A percentile compares a stretch with the other conserved stretches of the same genome.
Evolutionary conservation across 768 basidiomycete genomes (phyloP).

Genomic region (Phanerochaete sordida): DNA sequence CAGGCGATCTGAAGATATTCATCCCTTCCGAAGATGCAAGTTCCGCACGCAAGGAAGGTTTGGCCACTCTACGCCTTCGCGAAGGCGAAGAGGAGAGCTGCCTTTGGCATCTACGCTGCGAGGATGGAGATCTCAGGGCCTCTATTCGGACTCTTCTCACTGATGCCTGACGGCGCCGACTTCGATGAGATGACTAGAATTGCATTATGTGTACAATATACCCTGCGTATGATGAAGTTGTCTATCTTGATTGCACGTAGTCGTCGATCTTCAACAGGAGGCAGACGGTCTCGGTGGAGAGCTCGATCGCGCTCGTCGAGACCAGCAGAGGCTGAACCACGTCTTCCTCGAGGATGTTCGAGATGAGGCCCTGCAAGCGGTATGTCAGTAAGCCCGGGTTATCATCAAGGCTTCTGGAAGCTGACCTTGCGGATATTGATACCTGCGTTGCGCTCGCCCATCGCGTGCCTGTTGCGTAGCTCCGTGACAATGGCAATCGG

Average conservation of each 20-base stretch:
- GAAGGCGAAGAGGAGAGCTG: constrained; percentile 66
- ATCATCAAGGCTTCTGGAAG: background rate
- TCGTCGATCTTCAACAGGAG: constrained; percentile 94
- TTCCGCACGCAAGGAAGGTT: background rate
- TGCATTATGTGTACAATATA: constrained; percentile 3
- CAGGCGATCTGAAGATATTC: constrained; percentile 59
- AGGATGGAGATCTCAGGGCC: constrained; percentile 38
- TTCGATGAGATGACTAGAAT: background rate
- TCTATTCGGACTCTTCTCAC: constrained; percentile 42
- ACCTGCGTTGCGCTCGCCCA: constrained; percentile 91
- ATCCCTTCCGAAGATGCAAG: constrained; percentile 27
- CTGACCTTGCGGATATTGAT: constrained; percentile 96
- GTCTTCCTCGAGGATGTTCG: constrained; percentile 96
- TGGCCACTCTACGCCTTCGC: constrained; percentile 51
- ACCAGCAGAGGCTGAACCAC: constrained; percentile 96
- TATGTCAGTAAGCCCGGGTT: background rate
- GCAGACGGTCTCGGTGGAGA: constrained; percentile 97
- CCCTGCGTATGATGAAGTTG: background rate
- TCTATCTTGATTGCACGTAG: constrained; percentile 75
- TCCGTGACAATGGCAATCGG: constrained; percentile 98
- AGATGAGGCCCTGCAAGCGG: constrained; percentile 76
- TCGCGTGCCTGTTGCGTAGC: constrained; percentile 91
- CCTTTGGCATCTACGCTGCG: constrained; percentile 66
- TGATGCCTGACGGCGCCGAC: constrained; percentile 3
- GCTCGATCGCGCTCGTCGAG: constrained; percentile 91